Evolutionary conservation across 1,284 basidiomycete species (phyloP).

Genomic region (Ganoderma leucocontextum): DNA sequence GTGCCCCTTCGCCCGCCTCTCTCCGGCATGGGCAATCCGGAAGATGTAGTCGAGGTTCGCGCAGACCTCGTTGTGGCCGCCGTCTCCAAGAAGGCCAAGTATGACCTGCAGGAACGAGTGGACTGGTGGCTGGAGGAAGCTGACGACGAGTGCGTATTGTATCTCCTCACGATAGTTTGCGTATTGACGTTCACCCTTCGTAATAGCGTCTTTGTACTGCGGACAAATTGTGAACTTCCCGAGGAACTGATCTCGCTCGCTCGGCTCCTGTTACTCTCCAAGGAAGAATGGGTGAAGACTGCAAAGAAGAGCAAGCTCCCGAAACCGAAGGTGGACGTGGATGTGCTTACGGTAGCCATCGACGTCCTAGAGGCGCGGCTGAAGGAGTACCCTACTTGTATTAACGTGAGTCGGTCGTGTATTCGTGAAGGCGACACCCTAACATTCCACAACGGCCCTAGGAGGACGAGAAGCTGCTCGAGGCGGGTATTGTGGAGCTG

Average conservation of each 20-base stretch:
- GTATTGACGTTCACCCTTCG: slow-evolving; percentile 5
- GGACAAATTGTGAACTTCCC: slow-evolving; percentile 65
- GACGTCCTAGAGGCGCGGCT: slow-evolving; percentile 61
- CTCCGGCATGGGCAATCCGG: slow-evolving; percentile 74
- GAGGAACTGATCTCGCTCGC: slow-evolving; percentile 75
- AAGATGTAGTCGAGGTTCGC: slow-evolving; percentile 87
- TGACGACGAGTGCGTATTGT: slow-evolving; percentile 82
- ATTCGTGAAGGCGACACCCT: not conserved
- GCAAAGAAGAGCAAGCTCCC: slow-evolving; percentile 81
- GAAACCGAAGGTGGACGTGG: slow-evolving; percentile 69
- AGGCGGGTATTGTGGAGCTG: slow-evolving; percentile 30
- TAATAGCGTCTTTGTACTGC: slow-evolving; percentile 68
- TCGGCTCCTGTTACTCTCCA: slow-evolving; percentile 69
- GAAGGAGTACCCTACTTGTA: slow-evolving; percentile 62
- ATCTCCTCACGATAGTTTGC: slow-evolving; percentile 17
- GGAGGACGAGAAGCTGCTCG: slow-evolving; percentile 62
- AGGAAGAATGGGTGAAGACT: slow-evolving; percentile 71
- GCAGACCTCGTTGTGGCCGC: slow-evolving; percentile 79
- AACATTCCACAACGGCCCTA: slow-evolving; percentile 34
- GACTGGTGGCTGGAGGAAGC: slow-evolving; percentile 94
- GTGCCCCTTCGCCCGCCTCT: slow-evolving; percentile 56
- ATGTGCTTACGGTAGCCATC: slow-evolving; percentile 54
- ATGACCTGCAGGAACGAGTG: slow-evolving; percentile 62
- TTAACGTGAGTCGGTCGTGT: slow-evolving; percentile 54
- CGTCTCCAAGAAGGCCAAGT: slow-evolving; percentile 44